These are phyloP conservation scores for Takakia lepidozioides DNA, from an alignment of 225 moss, liverwort and hornwort species.

Conservation along the genomic window DNA sequence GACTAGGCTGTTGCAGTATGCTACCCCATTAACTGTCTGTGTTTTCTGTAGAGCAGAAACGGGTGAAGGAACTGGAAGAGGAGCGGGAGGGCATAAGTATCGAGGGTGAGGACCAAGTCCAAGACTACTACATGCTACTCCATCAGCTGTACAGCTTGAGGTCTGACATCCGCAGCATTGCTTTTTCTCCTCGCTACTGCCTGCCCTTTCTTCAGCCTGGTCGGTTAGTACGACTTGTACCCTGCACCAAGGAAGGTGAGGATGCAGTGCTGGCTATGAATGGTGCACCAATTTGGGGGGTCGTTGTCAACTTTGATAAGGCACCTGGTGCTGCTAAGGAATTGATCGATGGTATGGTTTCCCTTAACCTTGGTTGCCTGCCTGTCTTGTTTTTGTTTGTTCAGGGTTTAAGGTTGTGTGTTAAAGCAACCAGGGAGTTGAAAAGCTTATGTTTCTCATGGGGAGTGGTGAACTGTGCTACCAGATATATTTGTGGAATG, in stretches of 20 bases:
- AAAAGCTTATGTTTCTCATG: too few species aligned
- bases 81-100: conserved; percentile 70
- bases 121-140: conserved; percentile 64
- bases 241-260: conserved; percentile 23
- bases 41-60: conserved; percentile 42
- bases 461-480: too few species aligned
- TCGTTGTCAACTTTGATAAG: conserved; percentile 88
- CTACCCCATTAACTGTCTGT: too few species aligned
- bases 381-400: neutral
- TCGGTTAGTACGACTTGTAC: conserved; percentile 67
- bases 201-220: conserved; percentile 75
- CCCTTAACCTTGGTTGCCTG: neutral
- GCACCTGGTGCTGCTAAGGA: conserved; percentile 59
- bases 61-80: conserved; percentile 70
- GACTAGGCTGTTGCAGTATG: too few species aligned
- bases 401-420: neutral
- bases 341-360: conserved; percentile 18
- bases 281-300: conserved; percentile 65
- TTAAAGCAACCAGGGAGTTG: neutral
- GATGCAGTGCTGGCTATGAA: conserved; percentile 21
- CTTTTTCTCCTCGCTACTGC: conserved; percentile 68
- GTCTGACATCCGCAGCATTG: conserved; percentile 57
- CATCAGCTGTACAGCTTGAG: conserved; percentile 60
- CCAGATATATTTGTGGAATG: too few species aligned
- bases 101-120: conserved; percentile 74